Evolutionary conservation across 345 rosid species (phyloP), one percentile per base, ranked within the genome.

Genomic region (Noccaea caerulescens): DNA sequence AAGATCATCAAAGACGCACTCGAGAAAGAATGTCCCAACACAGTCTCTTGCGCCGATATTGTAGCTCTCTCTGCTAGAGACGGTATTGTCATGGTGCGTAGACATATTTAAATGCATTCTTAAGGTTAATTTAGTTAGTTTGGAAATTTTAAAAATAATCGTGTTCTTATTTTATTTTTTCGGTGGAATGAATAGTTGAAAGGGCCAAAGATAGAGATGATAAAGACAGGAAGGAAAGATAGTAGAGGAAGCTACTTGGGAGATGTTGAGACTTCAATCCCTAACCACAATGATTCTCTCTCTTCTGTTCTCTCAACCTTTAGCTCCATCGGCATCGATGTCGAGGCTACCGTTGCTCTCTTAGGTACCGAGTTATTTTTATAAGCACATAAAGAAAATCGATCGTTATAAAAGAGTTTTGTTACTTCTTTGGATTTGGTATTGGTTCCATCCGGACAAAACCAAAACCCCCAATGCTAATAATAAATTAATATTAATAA

Each of bases 11-110:
- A 93, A 75, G 82, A 69, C 10, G 98, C 96, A n/a, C 77, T 93
- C 0, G 97, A 93, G 76, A 61, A 54, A 61, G 92, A 81, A 56
- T 89, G 96, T 74, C 94, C 94, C 2, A 0, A 9, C n/a, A 87
- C 86, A 0, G 98, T 93, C 60, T 91, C 97, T 23, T 93, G 96
- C 38, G 96, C 96, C 34, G 94, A 91, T 66, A 78, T 86, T 36
- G 84, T 93, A 1, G 81, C 96, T 55, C 92, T 93, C 52, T 88
- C 96, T 0, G 97, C 94, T 1, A 72, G 92, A 84, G 98, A 90
- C 55, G 96, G 96, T 50, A 80, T 86, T 14, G 84, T 82, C 67
- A 72, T 88, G 86, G 97, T 93, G 45, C 7, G 71, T 72, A 25
- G 5, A 16, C 3, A 27, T n/a, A n/a, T 27, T 8, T 33, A 12